Evolutionary conservation across 305 asterid genomes (phyloP), one percentile per base, ranked within the genome.

Genomic region (Solanum hybrid): DNA sequence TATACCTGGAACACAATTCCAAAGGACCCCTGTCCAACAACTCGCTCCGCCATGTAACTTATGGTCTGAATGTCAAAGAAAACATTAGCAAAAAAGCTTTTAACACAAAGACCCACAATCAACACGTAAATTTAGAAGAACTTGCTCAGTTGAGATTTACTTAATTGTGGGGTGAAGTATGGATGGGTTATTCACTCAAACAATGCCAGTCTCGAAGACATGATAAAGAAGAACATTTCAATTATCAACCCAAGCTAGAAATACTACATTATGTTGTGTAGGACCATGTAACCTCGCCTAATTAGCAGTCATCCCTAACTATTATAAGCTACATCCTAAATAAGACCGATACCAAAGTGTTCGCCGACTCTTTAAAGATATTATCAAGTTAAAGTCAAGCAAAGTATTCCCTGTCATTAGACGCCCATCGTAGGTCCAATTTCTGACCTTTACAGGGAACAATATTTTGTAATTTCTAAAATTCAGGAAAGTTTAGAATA

Each of bases 11-110:
- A 95, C 39, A 96, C 98, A 86, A 95, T 93, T 70, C 99, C 98
- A 87, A 95, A 96, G 61, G 98, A 95, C 86, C 98, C 98, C 91
- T 95, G 97, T 75, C 97, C 98, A 57, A 95, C 99, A 86, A 96
- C 91, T 36, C 96, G 95, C 93, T 95, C 98, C 4, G 97, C 98
- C 97, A 95, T 94, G 89, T 95, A 96, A 93, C 98, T 96, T 32
- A 96, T 94, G 88, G 98, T 95, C 97, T 95, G 93, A 86, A 90
- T 31, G 33, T 83, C 26, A 87, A 89, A 32, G 73, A 86, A 29
- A 17, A 22, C 76, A 27, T 79, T 37, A 79, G 86, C 32, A 37
- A n/a, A 36, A 79, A 36, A 79, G 15, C 7, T 79, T n/a, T 36
- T 10, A 37, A n/a, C 86, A n/a, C 61, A 37, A 34, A 37, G 41